These are phyloP conservation scores for Angophora floribunda DNA, from an alignment of 345 rosid genomes.

Conservation along the genomic window DNA sequence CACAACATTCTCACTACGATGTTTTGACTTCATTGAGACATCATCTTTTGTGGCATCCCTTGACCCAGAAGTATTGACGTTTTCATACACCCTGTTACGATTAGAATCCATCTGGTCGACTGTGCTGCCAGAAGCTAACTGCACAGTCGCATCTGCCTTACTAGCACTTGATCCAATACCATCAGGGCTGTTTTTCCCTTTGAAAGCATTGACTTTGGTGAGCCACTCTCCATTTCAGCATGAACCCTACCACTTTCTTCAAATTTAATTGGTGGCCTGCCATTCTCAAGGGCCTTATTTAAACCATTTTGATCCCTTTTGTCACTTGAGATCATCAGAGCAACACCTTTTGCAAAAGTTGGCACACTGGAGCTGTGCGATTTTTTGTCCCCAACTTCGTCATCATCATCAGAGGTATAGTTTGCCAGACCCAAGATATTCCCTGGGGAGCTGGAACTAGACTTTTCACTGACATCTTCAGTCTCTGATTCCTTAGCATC, in stretches of 20 bases:
- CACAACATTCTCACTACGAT: constrained; percentile 3
- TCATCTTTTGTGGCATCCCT: constrained; percentile 11
- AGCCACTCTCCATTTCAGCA: constrained; percentile 5
- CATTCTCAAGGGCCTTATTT: constrained; percentile 23
- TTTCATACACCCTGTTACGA: constrained; percentile 7
- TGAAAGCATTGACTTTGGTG: constrained; percentile 4
- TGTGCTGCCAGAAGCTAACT: neutral
- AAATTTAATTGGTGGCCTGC: constrained; percentile 13
- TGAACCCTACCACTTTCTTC: constrained; percentile 5
- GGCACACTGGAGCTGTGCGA: constrained; percentile 24
- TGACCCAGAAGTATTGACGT: constrained; percentile 9
- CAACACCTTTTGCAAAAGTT: constrained; percentile 12
- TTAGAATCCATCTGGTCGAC: constrained; percentile 6
- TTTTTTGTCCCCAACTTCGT: constrained; percentile 31
- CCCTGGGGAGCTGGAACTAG: constrained; percentile 51
- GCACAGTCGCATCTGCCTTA: neutral
- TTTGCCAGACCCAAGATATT: constrained; percentile 87
- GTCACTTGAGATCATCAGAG: constrained; percentile 16
- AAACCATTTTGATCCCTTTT: constrained; percentile 16
- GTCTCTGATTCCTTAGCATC: constrained; percentile 21
- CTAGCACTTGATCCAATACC: neutral
- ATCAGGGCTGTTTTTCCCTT: constrained; percentile 4
- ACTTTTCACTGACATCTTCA: constrained; percentile 31
- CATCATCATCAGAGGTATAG: constrained; percentile 88
- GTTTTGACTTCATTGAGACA: constrained; percentile 6